Conservation (phyloP, 2,329 filamentous ascomycete genomes). For the Botrytis elliptica region DNA sequence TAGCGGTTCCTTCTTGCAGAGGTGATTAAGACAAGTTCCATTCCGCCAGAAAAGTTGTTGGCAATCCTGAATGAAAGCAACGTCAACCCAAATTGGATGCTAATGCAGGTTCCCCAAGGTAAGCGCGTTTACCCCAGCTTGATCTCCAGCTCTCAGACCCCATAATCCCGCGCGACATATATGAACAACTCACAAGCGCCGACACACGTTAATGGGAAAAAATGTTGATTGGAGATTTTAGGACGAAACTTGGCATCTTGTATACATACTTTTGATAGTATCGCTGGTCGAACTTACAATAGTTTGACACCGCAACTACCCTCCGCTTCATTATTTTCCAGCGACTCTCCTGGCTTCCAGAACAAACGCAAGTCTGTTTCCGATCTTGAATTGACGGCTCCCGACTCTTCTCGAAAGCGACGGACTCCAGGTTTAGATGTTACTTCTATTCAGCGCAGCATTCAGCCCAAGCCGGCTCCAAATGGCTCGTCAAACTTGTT, state of each 20-base stretch:
- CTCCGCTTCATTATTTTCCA: conserved; percentile 11
- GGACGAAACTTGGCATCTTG: conserved; percentile 36
- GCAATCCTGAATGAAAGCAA: conserved; percentile 43
- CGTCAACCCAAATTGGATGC: conserved; percentile 48
- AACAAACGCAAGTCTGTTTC: conserved; percentile 34
- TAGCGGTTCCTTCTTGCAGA: conserved; percentile 49
- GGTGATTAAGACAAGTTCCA: conserved; percentile 48
- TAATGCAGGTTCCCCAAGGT: conserved; percentile 51
- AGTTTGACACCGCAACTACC: conserved; percentile 11
- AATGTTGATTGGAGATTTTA: conserved; percentile 20
- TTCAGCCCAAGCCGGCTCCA: conserved; percentile 35
- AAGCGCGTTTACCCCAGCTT: conserved; percentile 30
- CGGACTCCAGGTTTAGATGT: conserved; percentile 30
- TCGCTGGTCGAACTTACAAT: conserved; percentile 19
- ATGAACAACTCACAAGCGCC: background rate
- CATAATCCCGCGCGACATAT: conserved; percentile 7
- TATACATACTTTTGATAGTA: conserved; percentile 33
- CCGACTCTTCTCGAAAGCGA: conserved; percentile 29
- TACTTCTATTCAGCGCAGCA: conserved; percentile 26
- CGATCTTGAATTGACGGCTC: conserved; percentile 27
- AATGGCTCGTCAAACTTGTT: conserved; percentile 32
- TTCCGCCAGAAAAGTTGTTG: conserved; percentile 47
- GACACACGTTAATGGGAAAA: background rate
- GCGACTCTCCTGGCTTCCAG: conserved; percentile 19
- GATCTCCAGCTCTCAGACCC: conserved; percentile 22